Percentiles rank a stretch among this genome's conserved stretches.
phyloP scores from a whole-genome alignment of 75 land plant species.

The Ceratopteris richardii region DNA sequence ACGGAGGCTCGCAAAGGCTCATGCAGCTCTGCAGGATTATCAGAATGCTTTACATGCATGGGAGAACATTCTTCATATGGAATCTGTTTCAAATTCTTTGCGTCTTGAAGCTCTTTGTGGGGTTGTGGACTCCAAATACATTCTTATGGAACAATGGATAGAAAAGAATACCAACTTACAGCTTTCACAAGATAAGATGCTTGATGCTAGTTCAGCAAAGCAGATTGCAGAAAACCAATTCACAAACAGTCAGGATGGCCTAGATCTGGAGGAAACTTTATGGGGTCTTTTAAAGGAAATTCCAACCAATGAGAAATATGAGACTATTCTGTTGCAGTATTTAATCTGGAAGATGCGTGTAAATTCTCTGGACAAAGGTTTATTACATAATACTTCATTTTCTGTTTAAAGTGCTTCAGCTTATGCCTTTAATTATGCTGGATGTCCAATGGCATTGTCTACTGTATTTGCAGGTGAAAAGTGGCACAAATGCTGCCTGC shows the following conservation, averaged over 20 bases:
- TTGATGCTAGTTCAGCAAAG: slow-evolving; percentile 2
- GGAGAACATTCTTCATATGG: slow-evolving; percentile 14
- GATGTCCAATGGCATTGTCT: neutral
- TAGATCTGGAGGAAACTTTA: slow-evolving; percentile 18
- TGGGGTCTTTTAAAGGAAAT: slow-evolving; percentile 4
- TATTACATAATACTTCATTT: neutral
- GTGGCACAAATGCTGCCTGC: slow-evolving; percentile 8
- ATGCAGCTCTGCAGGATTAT: slow-evolving; percentile 11
- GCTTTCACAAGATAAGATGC: neutral
- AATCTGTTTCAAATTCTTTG: slow-evolving; percentile 10
- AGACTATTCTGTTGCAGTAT: slow-evolving; percentile 19
- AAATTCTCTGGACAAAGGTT: slow-evolving; percentile 1
- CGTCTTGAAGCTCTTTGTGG: slow-evolving; percentile 30
- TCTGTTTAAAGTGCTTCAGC: no score
- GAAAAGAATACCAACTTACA: slow-evolving; percentile 6
- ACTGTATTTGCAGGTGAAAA: slow-evolving; percentile 8
- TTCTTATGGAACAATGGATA: slow-evolving; percentile 16
- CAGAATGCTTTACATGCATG: slow-evolving; percentile 21
- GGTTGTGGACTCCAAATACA: slow-evolving; percentile 22
- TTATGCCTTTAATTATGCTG: no score
- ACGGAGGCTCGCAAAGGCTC: slow-evolving; percentile 21
- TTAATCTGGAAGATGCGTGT: slow-evolving; percentile 11
- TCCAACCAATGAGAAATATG: slow-evolving; percentile 15
- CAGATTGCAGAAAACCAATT: slow-evolving; percentile 10
- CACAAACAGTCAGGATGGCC: neutral